Base-by-base conservation (phyloP, 768 basidiomycete species). In the Phallus indusiatus region DNA sequence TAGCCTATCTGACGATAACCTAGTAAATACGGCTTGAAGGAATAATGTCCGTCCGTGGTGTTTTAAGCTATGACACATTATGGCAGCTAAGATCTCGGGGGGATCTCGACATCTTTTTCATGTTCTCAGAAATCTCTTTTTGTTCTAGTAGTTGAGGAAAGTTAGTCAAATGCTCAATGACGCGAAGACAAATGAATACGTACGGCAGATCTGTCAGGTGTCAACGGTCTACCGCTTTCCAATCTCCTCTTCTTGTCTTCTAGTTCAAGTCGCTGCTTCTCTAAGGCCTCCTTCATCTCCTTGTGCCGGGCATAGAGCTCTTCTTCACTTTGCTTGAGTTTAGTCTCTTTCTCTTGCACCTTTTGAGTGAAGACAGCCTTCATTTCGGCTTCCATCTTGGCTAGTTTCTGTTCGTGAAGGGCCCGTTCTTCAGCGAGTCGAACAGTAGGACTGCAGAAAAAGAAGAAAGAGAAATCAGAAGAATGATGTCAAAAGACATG, bases 331-430 rank as follows among this genome's bases (percentile, higher is more conserved):
- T 98, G 96, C 78, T 97, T 98, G 71, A 99, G 81, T 75, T 98
- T 98, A 64, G 92, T 83, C 72, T 99, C 96, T 79, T 99, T 98
- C 73, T 99, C 96, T 71, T 94, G 92, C 57, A 99, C 96, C 74
- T 99, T 99, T 76, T 98, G 96, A 71, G 94, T 93, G 92, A 99
- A 99, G 67, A 99, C 96, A 92, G 95, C 94, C 84, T 97, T 98
- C 96, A 99, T 99, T 80, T 98, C 96, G 57, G 94, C 90, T 76
- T 99, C 96, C 88, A 97, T 97, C 85, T 99, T 99, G 59, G 90
- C 83, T 57, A 99, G 83, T 73, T 98, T 98, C 65, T 90, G 89
- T 75, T 99, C 95, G 75, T 99, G 95, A 68, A 97, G 73, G 54
- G 92, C 79, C 60, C 96, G 90, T 70, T 99, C 96, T 70, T 99